Conservation (phyloP, 129 eudicot species). For the Flaveria sonorensis region DNA sequence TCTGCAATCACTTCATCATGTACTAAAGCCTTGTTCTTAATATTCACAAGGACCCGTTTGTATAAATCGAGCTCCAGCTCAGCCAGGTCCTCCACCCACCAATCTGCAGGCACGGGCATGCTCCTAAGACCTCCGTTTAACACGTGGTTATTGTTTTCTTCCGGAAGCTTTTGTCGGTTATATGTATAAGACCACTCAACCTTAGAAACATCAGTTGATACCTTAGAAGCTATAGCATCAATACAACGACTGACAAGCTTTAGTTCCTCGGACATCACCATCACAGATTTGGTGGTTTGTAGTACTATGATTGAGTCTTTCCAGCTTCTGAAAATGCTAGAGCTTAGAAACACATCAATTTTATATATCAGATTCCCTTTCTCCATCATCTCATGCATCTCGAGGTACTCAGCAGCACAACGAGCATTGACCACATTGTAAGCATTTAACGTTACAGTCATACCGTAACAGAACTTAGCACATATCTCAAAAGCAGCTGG, state of each 20-base stretch:
- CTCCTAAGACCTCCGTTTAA: slow-evolving; percentile 44
- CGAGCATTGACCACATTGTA: slow-evolving; percentile 75
- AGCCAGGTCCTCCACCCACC: slow-evolving; percentile 88
- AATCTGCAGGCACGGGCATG: slow-evolving; percentile 62
- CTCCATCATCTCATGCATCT: slow-evolving; percentile 79
- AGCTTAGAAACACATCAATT: slow-evolving; percentile 75
- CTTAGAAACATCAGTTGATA: slow-evolving; percentile 53
- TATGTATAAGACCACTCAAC: slow-evolving; percentile 80
- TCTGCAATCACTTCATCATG: slow-evolving; percentile 69
- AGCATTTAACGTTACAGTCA: slow-evolving; percentile 88
- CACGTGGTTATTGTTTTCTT: slow-evolving; percentile 34
- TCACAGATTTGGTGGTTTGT: slow-evolving; percentile 58
- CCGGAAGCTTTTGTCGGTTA: slow-evolving; percentile 50
- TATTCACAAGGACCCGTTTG: slow-evolving; percentile 50
- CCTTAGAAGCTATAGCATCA: slow-evolving; percentile 59
- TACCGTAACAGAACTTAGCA: slow-evolving; percentile 92
- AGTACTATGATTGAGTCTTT: slow-evolving; percentile 91
- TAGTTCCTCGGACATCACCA: slow-evolving; percentile 32
- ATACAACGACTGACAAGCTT: slow-evolving; percentile 36
- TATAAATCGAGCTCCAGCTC: slow-evolving; percentile 69
- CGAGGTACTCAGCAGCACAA: slow-evolving; percentile 94
- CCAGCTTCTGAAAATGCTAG: slow-evolving; percentile 90
- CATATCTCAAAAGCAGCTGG: slow-evolving; percentile 82
- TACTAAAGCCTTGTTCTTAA: slow-evolving; percentile 49
- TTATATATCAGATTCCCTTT: slow-evolving; percentile 94